phyloP scores from a whole-genome alignment of 2,329 filamentous ascomycete species.

The Ophiostoma ulmi region DNA sequence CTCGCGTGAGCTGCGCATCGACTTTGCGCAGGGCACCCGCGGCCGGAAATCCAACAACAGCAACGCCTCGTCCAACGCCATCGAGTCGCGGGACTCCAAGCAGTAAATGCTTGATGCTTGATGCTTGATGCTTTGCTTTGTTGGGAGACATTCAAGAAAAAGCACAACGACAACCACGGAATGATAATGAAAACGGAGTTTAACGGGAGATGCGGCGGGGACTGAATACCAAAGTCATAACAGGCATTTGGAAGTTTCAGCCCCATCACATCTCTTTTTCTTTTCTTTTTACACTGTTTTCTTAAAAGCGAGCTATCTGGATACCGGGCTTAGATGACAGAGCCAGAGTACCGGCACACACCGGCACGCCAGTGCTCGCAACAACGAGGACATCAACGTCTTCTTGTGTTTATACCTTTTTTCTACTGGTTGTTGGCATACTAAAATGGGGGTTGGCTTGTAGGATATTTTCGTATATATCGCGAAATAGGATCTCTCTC shows the following conservation, averaged over 20 bases:
- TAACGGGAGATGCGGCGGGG: not conserved
- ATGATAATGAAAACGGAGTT: slow-evolving; percentile 12
- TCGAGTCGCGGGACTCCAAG: not conserved
- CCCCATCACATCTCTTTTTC: not conserved
- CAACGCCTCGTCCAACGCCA: not conserved
- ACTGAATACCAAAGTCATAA: not conserved
- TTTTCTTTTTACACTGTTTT: not conserved
- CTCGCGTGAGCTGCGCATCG: slow-evolving; percentile 59
- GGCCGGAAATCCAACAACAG: not conserved
- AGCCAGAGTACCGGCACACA: not conserved
- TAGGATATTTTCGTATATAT: slow-evolving; percentile 14
- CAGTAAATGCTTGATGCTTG: not conserved
- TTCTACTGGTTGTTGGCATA: slow-evolving; percentile 9
- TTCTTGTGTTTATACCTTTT: not conserved
- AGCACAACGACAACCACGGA: not conserved
- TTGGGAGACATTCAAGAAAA: not conserved
- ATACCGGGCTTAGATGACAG: not conserved
- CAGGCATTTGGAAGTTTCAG: no score
- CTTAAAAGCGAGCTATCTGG: not conserved
- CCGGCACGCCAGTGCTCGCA: not conserved
- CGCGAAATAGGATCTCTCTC: slow-evolving; percentile 19
- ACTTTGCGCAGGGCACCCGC: slow-evolving; percentile 41
- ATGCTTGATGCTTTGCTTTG: no score
- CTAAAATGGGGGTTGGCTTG: slow-evolving; percentile 9
- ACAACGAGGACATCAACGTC: not conserved